Percentiles rank a stretch among this genome's conserved stretches.
phyloP scores from a whole-genome alignment of 2,329 filamentous ascomycete genomes.

The Ceratocystis smalleyi region DNA sequence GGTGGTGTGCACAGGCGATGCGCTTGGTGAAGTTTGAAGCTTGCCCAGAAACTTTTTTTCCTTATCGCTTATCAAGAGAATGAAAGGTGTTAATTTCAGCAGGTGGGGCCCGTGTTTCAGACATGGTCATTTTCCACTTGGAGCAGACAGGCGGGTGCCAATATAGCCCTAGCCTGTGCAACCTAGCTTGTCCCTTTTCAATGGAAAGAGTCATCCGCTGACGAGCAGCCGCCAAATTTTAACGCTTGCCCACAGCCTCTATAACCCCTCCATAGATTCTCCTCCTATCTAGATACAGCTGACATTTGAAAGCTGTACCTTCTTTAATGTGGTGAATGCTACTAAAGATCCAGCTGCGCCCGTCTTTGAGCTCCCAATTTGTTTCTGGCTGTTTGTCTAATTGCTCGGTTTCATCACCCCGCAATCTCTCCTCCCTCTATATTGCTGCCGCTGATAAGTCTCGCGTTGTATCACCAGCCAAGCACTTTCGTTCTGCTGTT shows the following conservation, averaged over 20 bases:
- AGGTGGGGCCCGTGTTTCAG: background rate
- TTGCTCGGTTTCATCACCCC: background rate
- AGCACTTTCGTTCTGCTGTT: background rate
- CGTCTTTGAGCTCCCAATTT: background rate
- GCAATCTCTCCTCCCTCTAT: conserved; percentile 3
- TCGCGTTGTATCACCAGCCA: background rate
- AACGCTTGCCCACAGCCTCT: conserved; percentile 2
- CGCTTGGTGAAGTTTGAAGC: background rate
- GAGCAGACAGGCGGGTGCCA: background rate
- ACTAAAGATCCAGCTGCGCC: background rate
- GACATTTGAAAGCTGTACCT: conserved; percentile 8
- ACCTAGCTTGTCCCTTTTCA: background rate
- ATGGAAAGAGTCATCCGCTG: conserved; percentile 1
- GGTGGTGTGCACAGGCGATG: background rate
- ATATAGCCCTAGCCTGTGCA: conserved; percentile 2
- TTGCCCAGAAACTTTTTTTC: conserved; percentile 14
- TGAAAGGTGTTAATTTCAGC: background rate
- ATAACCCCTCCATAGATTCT: background rate
- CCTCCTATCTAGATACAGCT: conserved; percentile 6
- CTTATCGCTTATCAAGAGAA: conserved; percentile 12
- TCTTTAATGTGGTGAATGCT: conserved; percentile 12
- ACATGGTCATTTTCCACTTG: background rate
- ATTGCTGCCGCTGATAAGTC: background rate
- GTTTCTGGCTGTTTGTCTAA: background rate
- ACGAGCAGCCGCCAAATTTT: conserved; percentile 7